phyloP scores from a whole-genome alignment of 2,329 filamentous ascomycete species.

The Hymenoscyphus salicellus region DNA sequence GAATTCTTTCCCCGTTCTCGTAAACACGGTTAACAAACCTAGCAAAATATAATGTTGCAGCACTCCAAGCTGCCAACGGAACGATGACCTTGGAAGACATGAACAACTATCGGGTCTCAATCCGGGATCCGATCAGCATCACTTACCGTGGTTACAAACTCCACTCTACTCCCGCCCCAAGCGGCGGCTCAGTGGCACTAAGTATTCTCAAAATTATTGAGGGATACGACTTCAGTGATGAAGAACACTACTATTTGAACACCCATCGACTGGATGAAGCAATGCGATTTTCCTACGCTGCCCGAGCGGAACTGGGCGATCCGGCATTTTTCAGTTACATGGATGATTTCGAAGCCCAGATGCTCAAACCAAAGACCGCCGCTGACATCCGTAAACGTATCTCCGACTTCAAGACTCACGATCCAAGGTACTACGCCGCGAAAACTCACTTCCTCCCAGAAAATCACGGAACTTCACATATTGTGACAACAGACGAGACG shows the following conservation, averaged over 20 bases:
- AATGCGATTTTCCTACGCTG: constrained; percentile 83
- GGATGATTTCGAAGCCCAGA: constrained; percentile 59
- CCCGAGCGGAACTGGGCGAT: constrained; percentile 77
- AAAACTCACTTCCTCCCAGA: constrained; percentile 61
- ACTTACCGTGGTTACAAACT: constrained; percentile 70
- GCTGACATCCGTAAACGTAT: constrained; percentile 63
- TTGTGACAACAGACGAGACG: constrained; percentile 66
- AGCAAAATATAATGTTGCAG: constrained; percentile 58
- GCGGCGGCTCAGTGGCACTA: constrained; percentile 68
- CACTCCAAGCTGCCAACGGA: constrained; percentile 56
- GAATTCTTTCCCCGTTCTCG: background rate
- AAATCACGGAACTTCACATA: constrained; percentile 71
- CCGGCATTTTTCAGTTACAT: constrained; percentile 69
- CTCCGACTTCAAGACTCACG: constrained; percentile 66
- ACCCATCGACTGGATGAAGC: constrained; percentile 84
- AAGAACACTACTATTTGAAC: constrained; percentile 53
- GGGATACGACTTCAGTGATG: constrained; percentile 52
- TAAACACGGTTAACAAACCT: constrained; percentile 6
- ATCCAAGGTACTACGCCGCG: constrained; percentile 72
- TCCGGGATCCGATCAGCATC: constrained; percentile 60
- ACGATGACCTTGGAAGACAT: constrained; percentile 64
- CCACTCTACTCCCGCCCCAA: constrained; percentile 68
- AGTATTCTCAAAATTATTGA: constrained; percentile 76
- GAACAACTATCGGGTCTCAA: constrained; percentile 60
- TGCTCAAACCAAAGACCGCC: constrained; percentile 63